phyloP scores from a whole-genome alignment of 495 filamentous ascomycete genomes.

The Elasticomyces elasticus region DNA sequence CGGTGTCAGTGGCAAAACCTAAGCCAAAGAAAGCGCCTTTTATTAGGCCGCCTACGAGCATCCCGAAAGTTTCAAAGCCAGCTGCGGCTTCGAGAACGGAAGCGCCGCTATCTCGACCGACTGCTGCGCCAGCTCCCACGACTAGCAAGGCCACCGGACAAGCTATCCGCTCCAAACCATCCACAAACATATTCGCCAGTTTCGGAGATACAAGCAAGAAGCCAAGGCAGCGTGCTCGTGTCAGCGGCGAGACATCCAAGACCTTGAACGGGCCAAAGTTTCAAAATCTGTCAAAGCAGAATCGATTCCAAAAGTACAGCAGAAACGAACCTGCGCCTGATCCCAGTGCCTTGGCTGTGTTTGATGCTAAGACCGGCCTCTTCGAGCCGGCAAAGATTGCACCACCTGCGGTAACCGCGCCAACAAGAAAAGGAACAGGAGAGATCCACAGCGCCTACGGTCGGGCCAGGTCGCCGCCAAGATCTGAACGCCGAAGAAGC shows the following conservation, averaged over 20 bases:
- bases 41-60: not conserved
- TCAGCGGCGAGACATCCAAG: slow-evolving; percentile 11
- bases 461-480: slow-evolving; percentile 5
- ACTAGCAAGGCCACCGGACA: not conserved
- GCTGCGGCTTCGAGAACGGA: not conserved
- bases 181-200: slow-evolving; percentile 7
- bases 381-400: not conserved
- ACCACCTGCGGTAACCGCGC: not conserved
- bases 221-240: not conserved
- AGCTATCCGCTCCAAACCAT: not conserved
- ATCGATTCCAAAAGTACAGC: slow-evolving; percentile 10
- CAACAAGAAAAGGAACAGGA: no score
- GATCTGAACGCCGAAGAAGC: not conserved
- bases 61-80: not conserved
- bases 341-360: slow-evolving; percentile 4
- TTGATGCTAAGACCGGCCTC: slow-evolving; percentile 19
- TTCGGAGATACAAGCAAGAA: not conserved
- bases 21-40: not conserved
- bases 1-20: not conserved
- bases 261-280: slow-evolving; percentile 3
- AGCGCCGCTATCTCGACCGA: not conserved
- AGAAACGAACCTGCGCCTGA: slow-evolving; percentile 17
- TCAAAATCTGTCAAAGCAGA: slow-evolving; percentile 6
- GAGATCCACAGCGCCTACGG: slow-evolving; percentile 13
- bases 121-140: not conserved